Percentiles rank a stretch among this genome's conserved stretches.
These are phyloP conservation scores for Ceratonia siliqua DNA, from an alignment of 306 rosid genomes.

Conservation along the genomic window DNA sequence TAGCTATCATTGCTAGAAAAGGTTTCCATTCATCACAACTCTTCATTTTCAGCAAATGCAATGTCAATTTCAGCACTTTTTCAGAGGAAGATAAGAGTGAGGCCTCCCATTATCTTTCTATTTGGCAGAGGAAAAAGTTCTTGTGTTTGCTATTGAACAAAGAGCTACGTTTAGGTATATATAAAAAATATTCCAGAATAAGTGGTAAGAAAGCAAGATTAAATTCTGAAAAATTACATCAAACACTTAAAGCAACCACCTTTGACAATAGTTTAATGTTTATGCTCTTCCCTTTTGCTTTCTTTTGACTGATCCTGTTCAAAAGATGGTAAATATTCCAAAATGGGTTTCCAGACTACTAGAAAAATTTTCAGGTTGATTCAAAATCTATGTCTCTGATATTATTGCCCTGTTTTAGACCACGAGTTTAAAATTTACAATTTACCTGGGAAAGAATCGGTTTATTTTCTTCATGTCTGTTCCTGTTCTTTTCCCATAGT, in stretches of 20 bases:
- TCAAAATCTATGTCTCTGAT: constrained; percentile 27
- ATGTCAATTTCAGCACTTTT: constrained; percentile 13
- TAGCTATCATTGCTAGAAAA: constrained; percentile 72
- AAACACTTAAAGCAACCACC: constrained; percentile 70
- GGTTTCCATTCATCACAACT: constrained; percentile 79
- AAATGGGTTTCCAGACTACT: constrained; percentile 35
- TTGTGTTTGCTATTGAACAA: constrained; percentile 24
- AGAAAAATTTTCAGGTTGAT: constrained; percentile 29
- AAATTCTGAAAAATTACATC: constrained; percentile 71
- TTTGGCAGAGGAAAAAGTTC: constrained; percentile 12
- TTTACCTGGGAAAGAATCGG: not conserved
- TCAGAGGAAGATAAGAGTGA: constrained; percentile 23
- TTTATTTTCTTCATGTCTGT: constrained; percentile 18
- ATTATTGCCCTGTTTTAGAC: constrained; percentile 30
- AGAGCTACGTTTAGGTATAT: constrained; percentile 39
- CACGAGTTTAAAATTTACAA: constrained; percentile 48
- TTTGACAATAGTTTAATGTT: constrained; percentile 45
- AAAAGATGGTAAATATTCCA: constrained; percentile 27
- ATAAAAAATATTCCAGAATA: constrained; percentile 51
- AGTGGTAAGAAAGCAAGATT: constrained; percentile 84
- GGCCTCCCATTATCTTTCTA: constrained; percentile 27
- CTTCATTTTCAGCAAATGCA: constrained; percentile 43
- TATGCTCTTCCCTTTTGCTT: constrained; percentile 47
- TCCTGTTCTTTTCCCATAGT: not conserved
- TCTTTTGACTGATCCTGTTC: constrained; percentile 56